A percentile compares a stretch with the other conserved stretches of the same genome.
phyloP scores from a whole-genome alignment of 202 grass and related monocot species.

The Setaria italica region DNA sequence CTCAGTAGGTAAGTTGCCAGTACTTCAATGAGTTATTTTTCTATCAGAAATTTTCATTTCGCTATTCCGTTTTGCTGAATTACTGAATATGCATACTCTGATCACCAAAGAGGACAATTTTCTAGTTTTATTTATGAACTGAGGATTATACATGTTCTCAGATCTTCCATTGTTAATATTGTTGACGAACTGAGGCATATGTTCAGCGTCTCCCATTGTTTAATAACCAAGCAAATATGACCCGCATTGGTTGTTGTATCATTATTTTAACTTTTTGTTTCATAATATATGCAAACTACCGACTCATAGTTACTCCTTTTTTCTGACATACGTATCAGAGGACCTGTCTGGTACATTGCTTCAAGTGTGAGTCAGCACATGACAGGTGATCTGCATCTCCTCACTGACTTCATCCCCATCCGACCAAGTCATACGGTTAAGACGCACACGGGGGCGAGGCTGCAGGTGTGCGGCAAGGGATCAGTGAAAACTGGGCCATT shows the following conservation, averaged over 20 bases:
- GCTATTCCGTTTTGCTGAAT: no score
- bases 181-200: no score
- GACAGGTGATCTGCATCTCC: background rate
- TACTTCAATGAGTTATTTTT: background rate
- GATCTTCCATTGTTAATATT: no score
- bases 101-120: no score
- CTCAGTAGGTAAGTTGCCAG: background rate
- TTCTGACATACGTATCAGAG: background rate
- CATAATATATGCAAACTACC: no score
- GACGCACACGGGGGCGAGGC: background rate
- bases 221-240: background rate
- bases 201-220: background rate
- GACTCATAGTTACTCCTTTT: background rate
- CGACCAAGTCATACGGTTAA: background rate
- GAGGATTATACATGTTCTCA: no score
- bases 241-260: background rate
- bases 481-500: background rate
- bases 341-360: background rate
- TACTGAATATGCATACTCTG: background rate
- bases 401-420: background rate
- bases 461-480: conserved; percentile 11
- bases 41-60: background rate
- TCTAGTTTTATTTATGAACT: no score
- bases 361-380: background rate
- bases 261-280: background rate